phyloP scores from a whole-genome alignment of 352 stramenopile species.

The Globisporangium iwayamae region DNA sequence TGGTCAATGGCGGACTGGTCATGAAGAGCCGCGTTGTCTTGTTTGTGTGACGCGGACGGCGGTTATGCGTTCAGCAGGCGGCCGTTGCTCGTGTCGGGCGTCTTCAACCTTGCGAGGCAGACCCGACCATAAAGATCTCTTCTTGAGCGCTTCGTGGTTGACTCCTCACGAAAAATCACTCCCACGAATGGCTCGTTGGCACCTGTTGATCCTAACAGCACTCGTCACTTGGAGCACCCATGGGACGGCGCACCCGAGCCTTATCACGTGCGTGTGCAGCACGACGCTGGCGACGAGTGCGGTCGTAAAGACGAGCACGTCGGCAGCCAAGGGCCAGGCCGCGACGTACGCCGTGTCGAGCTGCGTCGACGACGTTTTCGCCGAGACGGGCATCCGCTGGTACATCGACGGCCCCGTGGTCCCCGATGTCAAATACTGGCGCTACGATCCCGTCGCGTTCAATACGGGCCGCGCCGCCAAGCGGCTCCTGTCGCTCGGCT shows the following conservation, averaged over 20 bases:
- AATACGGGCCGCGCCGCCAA: slow-evolving; percentile 50
- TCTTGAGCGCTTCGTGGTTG: neutral
- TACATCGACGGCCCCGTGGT: slow-evolving; percentile 67
- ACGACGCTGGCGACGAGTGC: slow-evolving; percentile 55
- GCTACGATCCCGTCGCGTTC: slow-evolving; percentile 32
- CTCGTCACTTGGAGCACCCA: neutral
- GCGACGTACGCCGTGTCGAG: slow-evolving; percentile 54
- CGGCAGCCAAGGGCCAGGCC: slow-evolving; percentile 35
- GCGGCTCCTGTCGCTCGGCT: slow-evolving; percentile 65
- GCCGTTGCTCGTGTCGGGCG: neutral
- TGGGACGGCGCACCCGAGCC: slow-evolving; percentile 40
- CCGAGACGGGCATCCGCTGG: slow-evolving; percentile 75
- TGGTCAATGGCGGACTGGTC: neutral
- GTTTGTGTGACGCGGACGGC: neutral
- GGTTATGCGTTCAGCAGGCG: slow-evolving; percentile 6
- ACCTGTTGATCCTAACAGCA: neutral
- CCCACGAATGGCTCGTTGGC: neutral
- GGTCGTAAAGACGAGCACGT: slow-evolving; percentile 39
- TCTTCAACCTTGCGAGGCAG: neutral
- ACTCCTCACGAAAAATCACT: neutral
- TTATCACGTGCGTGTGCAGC: slow-evolving; percentile 74
- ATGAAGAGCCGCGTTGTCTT: slow-evolving; percentile 3
- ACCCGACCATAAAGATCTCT: neutral
- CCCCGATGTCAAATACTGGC: slow-evolving; percentile 62
- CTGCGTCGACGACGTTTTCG: slow-evolving; percentile 82